Percentiles rank a stretch among this genome's conserved stretches.
phyloP scores from a whole-genome alignment of 306 rosid species.

The Lathyrus tuberosus region DNA sequence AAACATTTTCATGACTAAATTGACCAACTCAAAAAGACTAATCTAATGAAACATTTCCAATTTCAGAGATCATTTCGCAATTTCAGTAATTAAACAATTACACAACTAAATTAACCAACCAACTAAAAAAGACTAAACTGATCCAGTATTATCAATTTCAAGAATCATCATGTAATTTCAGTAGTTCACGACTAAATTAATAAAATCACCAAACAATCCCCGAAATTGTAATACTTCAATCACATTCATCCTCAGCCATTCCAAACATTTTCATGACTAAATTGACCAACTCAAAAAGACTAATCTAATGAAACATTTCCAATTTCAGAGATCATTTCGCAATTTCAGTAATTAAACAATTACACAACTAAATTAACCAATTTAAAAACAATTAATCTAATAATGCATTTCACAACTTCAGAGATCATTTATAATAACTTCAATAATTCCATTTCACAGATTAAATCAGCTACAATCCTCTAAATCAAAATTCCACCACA shows the following conservation, averaged over 20 bases:
- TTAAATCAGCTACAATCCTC: too few species aligned
- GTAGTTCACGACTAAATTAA: not conserved
- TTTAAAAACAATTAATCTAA: too few species aligned
- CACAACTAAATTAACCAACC: too few species aligned
- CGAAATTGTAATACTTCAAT: too few species aligned
- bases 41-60: not conserved
- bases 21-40: not conserved
- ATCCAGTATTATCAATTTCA: not conserved
- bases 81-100: not conserved
- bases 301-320: not conserved
- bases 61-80: too few species aligned
- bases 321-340: too few species aligned
- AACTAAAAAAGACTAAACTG: not conserved
- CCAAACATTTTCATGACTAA: not conserved
- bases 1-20: not conserved
- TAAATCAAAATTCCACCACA: not conserved
- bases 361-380: not conserved
- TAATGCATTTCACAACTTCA: too few species aligned
- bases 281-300: not conserved
- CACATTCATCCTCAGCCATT: too few species aligned
- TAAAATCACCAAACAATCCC: too few species aligned
- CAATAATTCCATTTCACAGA: too few species aligned
- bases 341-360: not conserved
- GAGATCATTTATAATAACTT: too few species aligned
- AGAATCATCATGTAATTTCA: not conserved